phyloP scores from a whole-genome alignment of 768 basidiomycete genomes.

The Amanita muscaria region DNA sequence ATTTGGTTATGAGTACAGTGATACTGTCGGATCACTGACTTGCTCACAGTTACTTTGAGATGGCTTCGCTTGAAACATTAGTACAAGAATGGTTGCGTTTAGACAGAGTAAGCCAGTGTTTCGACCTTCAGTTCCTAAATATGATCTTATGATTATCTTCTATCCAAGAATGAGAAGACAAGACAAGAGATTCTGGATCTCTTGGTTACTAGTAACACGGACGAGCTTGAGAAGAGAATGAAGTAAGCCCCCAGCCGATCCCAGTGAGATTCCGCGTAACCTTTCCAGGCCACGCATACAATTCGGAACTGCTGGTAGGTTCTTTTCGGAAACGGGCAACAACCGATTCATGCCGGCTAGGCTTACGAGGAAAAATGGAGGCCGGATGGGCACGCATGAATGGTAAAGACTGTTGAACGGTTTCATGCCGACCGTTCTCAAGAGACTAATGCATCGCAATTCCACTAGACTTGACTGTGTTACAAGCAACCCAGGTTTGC shows the following conservation, averaged over 20 bases:
- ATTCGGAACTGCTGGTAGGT: slow-evolving; percentile 79
- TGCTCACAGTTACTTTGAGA: not conserved
- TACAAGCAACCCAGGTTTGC: slow-evolving; percentile 71
- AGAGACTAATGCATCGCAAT: slow-evolving; percentile 1
- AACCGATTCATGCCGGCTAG: slow-evolving; percentile 24
- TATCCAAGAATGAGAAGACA: slow-evolving; percentile 39
- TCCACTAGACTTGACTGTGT: slow-evolving; percentile 55
- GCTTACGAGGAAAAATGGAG: slow-evolving; percentile 75
- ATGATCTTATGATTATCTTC: slow-evolving; percentile 1
- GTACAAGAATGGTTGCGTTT: slow-evolving; percentile 44
- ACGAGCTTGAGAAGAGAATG: slow-evolving; percentile 49
- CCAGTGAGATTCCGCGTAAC: not conserved
- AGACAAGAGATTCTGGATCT: slow-evolving; percentile 39
- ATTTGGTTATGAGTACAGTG: not conserved
- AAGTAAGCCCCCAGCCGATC: slow-evolving; percentile 25
- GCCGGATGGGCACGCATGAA: slow-evolving; percentile 92
- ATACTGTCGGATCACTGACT: slow-evolving; percentile 4
- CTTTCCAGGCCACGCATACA: slow-evolving; percentile 58
- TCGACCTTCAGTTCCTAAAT: not conserved
- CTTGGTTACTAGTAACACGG: slow-evolving; percentile 30
- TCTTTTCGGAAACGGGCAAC: not conserved
- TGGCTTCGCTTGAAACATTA: slow-evolving; percentile 27
- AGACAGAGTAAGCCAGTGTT: slow-evolving; percentile 29
- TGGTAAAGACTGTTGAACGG: slow-evolving; percentile 24
- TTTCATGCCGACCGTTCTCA: not conserved